Percentiles rank a stretch among this genome's conserved stretches.
Conservation (phyloP, 2,329 filamentous ascomycete genomes). For the Pseudocercospora fuligena region DNA sequence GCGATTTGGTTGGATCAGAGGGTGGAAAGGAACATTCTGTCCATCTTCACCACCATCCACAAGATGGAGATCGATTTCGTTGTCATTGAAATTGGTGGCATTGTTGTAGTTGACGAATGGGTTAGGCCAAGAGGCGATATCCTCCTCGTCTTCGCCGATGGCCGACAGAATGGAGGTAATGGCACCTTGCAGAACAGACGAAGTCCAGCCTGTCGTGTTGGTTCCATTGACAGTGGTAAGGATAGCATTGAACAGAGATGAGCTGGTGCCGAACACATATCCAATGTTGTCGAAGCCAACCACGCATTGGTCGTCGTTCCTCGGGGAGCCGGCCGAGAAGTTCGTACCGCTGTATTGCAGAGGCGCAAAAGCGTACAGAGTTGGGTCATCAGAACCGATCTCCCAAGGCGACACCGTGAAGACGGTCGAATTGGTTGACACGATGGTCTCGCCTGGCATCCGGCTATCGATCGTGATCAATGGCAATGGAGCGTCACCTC, state of each 20-base stretch:
- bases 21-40: slow-evolving; percentile 80
- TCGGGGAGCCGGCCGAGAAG: slow-evolving; percentile 67
- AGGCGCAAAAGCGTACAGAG: slow-evolving; percentile 72
- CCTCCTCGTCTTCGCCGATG: slow-evolving; percentile 65
- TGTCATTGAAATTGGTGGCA: slow-evolving; percentile 61
- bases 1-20: slow-evolving; percentile 74
- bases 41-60: slow-evolving; percentile 79
- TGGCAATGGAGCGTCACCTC: slow-evolving; percentile 71
- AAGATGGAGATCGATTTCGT: slow-evolving; percentile 63
- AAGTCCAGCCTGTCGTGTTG: slow-evolving; percentile 46
- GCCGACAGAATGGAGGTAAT: slow-evolving; percentile 45
- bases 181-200: slow-evolving; percentile 56
- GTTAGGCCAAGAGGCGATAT: slow-evolving; percentile 80
- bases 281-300: slow-evolving; percentile 81
- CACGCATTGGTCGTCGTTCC: slow-evolving; percentile 65
- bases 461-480: slow-evolving; percentile 73
- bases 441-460: slow-evolving; percentile 62
- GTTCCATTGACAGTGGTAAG: slow-evolving; percentile 66
- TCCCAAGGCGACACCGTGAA: slow-evolving; percentile 82
- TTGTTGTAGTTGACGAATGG: slow-evolving; percentile 73
- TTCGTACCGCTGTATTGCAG: slow-evolving; percentile 73
- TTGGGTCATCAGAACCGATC: slow-evolving; percentile 77
- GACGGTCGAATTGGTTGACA: slow-evolving; percentile 74
- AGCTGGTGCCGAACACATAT: slow-evolving; percentile 84
- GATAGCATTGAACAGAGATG: slow-evolving; percentile 81